Conservation (phyloP, 805 yeast species). For the Middelhovenomyces tepae region DNA sequence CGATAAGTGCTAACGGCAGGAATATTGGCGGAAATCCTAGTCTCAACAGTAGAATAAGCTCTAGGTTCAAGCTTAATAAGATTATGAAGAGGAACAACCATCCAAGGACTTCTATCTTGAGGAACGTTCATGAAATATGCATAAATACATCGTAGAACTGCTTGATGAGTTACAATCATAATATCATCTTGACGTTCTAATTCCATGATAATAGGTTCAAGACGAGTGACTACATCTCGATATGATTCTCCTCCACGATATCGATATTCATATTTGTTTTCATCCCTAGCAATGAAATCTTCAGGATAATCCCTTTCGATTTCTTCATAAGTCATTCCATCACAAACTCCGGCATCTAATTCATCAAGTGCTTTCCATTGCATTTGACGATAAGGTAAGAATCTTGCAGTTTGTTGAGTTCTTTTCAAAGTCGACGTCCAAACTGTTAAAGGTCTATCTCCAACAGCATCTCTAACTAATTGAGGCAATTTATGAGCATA, state of each 20-base stretch:
- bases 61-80: constrained; percentile 90
- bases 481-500: constrained; percentile 78
- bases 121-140: constrained; percentile 99
- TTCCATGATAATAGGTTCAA: constrained; percentile 98
- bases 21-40: constrained; percentile 86
- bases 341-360: constrained; percentile 95
- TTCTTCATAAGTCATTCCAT: constrained; percentile 93
- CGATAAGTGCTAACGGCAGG: constrained; percentile 98
- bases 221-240: constrained; percentile 85
- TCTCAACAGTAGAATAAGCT: constrained; percentile 82
- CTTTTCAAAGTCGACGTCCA: constrained; percentile 92
- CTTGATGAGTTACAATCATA: constrained; percentile 93
- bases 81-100: constrained; percentile 96
- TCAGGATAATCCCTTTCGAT: constrained; percentile 80
- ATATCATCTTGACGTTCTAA: constrained; percentile 95
- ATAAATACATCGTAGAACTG: constrained; percentile 89
- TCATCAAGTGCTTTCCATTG: constrained; percentile 97
- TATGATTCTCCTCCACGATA: constrained; percentile 97
- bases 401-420: constrained; percentile 87
- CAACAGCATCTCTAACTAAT: constrained; percentile 53
- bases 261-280: constrained; percentile 88
- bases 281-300: constrained; percentile 93
- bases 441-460: constrained; percentile 57
- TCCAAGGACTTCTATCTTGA: constrained; percentile 97
- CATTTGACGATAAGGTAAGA: constrained; percentile 69